phyloP scores from a whole-genome alignment of 2,329 filamentous ascomycete genomes.

The Colletotrichum tofieldiae region DNA sequence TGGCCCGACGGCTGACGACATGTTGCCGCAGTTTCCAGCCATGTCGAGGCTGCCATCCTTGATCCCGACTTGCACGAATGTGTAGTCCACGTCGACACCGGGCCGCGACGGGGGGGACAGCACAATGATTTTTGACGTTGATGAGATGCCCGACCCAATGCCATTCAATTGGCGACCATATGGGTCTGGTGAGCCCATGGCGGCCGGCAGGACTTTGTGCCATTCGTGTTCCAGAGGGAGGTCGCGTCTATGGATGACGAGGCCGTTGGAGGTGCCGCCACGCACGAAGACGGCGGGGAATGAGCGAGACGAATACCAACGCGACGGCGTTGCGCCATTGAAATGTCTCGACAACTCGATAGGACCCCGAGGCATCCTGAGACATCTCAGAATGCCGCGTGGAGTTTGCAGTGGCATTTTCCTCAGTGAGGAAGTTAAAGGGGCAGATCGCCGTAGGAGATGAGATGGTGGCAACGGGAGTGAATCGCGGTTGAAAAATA shows the following conservation, averaged over 20 bases:
- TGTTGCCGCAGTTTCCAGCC: constrained; percentile 75
- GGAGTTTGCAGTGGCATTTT: background rate
- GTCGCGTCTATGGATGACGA: constrained; percentile 53
- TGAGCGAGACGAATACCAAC: constrained; percentile 1
- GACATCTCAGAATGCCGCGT: background rate
- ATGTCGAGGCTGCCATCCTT: constrained; percentile 68
- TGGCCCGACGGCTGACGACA: constrained; percentile 71
- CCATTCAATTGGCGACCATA: constrained; percentile 44
- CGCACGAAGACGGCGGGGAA: constrained; percentile 59
- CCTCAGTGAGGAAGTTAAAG: background rate
- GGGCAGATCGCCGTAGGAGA: background rate
- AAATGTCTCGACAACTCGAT: background rate
- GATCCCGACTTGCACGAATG: constrained; percentile 72
- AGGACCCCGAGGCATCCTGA: background rate
- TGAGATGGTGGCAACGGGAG: background rate
- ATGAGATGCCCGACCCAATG: constrained; percentile 42
- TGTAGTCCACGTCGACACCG: constrained; percentile 71
- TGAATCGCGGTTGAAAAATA: no score
- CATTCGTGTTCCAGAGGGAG: constrained; percentile 56
- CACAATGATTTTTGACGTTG: constrained; percentile 70
- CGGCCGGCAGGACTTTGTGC: constrained; percentile 46
- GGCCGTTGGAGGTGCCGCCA: constrained; percentile 51
- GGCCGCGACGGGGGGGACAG: constrained; percentile 60
- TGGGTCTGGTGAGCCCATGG: constrained; percentile 49
- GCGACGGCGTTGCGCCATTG: background rate